Conservation (phyloP, 805 yeast genomes). For the Metschnikowia shivogae region DNA sequence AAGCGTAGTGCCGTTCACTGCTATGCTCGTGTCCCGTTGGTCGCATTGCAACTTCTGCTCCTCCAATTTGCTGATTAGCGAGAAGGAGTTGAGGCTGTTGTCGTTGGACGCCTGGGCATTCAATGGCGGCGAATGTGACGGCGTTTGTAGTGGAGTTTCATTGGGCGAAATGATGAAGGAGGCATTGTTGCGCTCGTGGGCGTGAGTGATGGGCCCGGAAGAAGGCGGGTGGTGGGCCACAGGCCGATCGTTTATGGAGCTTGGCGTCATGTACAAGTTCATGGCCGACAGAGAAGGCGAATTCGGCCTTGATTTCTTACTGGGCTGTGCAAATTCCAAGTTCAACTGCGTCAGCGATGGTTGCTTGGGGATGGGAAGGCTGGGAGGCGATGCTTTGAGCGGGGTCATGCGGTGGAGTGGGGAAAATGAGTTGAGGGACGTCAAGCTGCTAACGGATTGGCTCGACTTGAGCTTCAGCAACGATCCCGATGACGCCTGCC, state of each 20-base stretch:
- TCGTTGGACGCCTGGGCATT: slow-evolving; percentile 22
- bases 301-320: slow-evolving; percentile 46
- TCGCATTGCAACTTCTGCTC: slow-evolving; percentile 16
- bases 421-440: slow-evolving; percentile 15
- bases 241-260: slow-evolving; percentile 3
- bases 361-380: slow-evolving; percentile 20
- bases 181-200: slow-evolving; percentile 13
- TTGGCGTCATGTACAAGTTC: slow-evolving; percentile 8
- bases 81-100: slow-evolving; percentile 19
- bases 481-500: slow-evolving; percentile 16
- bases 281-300: slow-evolving; percentile 32
- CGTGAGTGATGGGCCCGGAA: slow-evolving; percentile 1
- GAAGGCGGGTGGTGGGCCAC: background rate
- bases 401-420: slow-evolving; percentile 43
- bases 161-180: slow-evolving; percentile 31
- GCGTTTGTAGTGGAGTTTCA: slow-evolving; percentile 49
- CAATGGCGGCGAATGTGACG: slow-evolving; percentile 46
- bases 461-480: slow-evolving; percentile 23
- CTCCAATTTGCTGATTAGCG: slow-evolving; percentile 25
- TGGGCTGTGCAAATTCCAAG: slow-evolving; percentile 32
- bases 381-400: slow-evolving; percentile 21
- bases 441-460: slow-evolving; percentile 16
- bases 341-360: slow-evolving; percentile 31
- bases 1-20: slow-evolving; percentile 37
- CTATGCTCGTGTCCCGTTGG: slow-evolving; percentile 26